These are phyloP conservation scores for Erodium trifolium DNA, from an alignment of 441 rosid genomes.

Conservation along the genomic window DNA sequence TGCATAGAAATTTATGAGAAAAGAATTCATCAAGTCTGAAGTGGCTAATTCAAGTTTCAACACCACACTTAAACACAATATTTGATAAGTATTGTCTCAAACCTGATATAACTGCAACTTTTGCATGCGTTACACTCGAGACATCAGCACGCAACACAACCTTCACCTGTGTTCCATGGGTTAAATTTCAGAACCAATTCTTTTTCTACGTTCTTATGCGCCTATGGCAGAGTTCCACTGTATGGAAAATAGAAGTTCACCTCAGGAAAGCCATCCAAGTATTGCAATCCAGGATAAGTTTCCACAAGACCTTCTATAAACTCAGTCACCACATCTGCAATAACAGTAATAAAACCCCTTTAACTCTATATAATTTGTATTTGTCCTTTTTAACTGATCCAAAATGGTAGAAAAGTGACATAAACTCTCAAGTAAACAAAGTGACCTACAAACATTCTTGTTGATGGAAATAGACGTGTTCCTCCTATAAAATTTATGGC, in stretches of 20 bases:
- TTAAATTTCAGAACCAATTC: constrained; percentile 7
- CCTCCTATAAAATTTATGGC: background rate
- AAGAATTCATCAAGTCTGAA: constrained; percentile 6
- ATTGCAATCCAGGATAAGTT: constrained; percentile 79
- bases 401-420: background rate
- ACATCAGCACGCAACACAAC: constrained; percentile 92
- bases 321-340: constrained; percentile 87
- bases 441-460: background rate
- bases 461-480: background rate
- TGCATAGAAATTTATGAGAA: background rate
- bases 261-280: constrained; percentile 93
- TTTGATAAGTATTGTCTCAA: constrained; percentile 17
- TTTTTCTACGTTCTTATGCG: background rate
- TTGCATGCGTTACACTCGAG: constrained; percentile 49
- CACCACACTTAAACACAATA: background rate
- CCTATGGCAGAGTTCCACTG: background rate
- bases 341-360: constrained; percentile 10
- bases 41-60: constrained; percentile 7
- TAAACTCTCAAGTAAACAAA: background rate
- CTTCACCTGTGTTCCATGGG: constrained; percentile 46
- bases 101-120: constrained; percentile 95
- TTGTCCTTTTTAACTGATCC: background rate
- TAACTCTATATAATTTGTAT: background rate
- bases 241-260: constrained; percentile 23
- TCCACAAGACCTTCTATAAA: constrained; percentile 88